Base-by-base conservation (phyloP, 1,284 basidiomycete species). In the Mycena citricolor region DNA sequence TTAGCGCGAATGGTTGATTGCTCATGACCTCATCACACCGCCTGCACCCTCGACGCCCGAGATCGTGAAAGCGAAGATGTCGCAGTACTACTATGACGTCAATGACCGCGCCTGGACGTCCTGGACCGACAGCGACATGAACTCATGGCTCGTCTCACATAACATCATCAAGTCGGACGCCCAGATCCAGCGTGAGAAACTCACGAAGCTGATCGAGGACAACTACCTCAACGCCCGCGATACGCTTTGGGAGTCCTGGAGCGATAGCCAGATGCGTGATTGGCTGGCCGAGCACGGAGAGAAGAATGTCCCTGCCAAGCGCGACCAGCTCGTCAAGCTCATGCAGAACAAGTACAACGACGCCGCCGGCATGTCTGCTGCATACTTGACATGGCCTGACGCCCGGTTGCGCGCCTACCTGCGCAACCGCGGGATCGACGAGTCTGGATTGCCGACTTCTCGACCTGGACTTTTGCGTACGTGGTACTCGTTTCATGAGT, bases 311-410 rank as follows among this genome's bases (percentile, higher is more conserved):
- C 67, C 86, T 61, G 77, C 76, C 57, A 82, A 77, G 52, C 81
- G 90, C 35, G 84, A 90, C 49, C 79, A 93, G 52, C 71, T 91
- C 1, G 62, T 88, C 35, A 73, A 77, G 47, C 51, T 83, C 39
- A 85, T 89, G 53, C 71, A 83, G 46, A 73, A 74, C 42, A 87
- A 85, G 79, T 87, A 54, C 38, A 71, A 59, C 36, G 69, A 74
- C 46, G 62, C 55, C 32, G 57, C 57, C n/a, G 58, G 66, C 1
- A 69, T 69, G 28, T 67, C 73, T 6, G 75, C 80, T 4, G 69
- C 77, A 1, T 93, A 91, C 64, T 70, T 93, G 38, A 74, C 77
- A n/a, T 94, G 91, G 91, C 90, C 91, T 12, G 90, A 94, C 57
- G 87, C 91, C 3, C 79, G 90, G 33, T 77, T 94, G 23, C 85